phyloP scores from a whole-genome alignment of 1,284 basidiomycete species.

The Tremellales sp. region DNA sequence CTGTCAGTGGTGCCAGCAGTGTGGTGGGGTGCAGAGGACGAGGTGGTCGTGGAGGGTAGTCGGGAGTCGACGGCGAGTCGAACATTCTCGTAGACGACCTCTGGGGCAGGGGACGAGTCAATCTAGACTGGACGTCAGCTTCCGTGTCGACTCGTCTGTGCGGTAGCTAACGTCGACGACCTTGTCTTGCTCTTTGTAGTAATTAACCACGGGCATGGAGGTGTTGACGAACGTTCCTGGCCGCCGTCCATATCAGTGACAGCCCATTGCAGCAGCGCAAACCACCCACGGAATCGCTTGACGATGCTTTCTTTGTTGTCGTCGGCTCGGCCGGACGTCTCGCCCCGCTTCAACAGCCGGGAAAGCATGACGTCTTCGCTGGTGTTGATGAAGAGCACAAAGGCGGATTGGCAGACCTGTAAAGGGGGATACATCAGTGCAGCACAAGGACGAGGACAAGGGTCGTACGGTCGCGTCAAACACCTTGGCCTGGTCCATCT shows the following conservation, averaged over 20 bases:
- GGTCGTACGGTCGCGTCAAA: constrained; percentile 79
- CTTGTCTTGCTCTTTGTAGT: constrained; percentile 68
- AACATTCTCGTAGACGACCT: constrained; percentile 66
- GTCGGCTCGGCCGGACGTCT: constrained; percentile 93
- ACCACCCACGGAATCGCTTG: constrained; percentile 82
- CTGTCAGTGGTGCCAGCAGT: neutral
- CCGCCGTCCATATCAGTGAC: neutral
- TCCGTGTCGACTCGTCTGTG: neutral
- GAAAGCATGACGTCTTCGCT: constrained; percentile 83
- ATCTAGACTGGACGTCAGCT: constrained; percentile 54
- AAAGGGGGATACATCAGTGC: neutral
- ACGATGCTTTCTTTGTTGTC: constrained; percentile 94
- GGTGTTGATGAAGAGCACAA: constrained; percentile 86
- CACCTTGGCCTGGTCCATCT: constrained; percentile 95
- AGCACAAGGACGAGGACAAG: neutral
- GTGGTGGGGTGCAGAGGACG: neutral
- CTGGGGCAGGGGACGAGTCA: constrained; percentile 68
- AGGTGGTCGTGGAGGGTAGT: constrained; percentile 11
- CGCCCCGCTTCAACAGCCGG: constrained; percentile 80
- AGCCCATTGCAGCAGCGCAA: neutral
- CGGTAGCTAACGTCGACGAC: constrained; percentile 68
- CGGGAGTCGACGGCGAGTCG: constrained; percentile 55
- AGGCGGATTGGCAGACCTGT: constrained; percentile 73
- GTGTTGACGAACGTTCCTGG: constrained; percentile 83
- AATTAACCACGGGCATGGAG: constrained; percentile 93